Evolutionary conservation across 1,139 yeast species (phyloP).

Genomic region (Suhomyces guaymorum): DNA sequence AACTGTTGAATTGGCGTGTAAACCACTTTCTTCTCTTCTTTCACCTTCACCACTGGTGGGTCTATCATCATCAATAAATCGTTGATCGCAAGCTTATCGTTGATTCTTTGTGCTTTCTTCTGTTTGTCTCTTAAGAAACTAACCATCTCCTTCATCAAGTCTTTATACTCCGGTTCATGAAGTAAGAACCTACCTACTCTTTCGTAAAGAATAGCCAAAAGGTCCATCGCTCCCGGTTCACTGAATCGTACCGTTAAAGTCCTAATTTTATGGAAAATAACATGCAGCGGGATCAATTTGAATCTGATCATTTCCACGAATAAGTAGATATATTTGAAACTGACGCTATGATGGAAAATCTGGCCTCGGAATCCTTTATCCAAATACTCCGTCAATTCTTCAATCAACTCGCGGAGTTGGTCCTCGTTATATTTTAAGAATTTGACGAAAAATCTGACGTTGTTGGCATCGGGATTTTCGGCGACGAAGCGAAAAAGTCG

Average conservation of each 20-base stretch:
- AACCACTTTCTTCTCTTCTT: constrained; percentile 19
- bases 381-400: constrained; percentile 54
- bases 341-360: constrained; percentile 51
- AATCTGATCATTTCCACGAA: constrained; percentile 79
- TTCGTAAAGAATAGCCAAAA: constrained; percentile 67
- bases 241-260: constrained; percentile 53
- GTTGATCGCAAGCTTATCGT: constrained; percentile 60
- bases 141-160: constrained; percentile 65
- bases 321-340: constrained; percentile 59
- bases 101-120: constrained; percentile 49
- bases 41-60: constrained; percentile 50
- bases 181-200: constrained; percentile 63
- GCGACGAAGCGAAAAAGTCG: constrained; percentile 59
- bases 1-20: constrained; percentile 50
- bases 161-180: constrained; percentile 59
- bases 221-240: constrained; percentile 62
- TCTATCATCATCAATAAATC: constrained; percentile 60
- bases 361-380: constrained; percentile 65
- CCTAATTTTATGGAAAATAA: constrained; percentile 71
- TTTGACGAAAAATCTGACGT: constrained; percentile 49
- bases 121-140: constrained; percentile 53
- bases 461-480: constrained; percentile 47
- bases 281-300: constrained; percentile 67
- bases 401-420: constrained; percentile 52
- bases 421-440: constrained; percentile 63